Evolutionary conservation across 768 basidiomycete genomes (phyloP), one percentile per base, ranked within the genome.

Genomic region (Botryobasidium botryosum): DNA sequence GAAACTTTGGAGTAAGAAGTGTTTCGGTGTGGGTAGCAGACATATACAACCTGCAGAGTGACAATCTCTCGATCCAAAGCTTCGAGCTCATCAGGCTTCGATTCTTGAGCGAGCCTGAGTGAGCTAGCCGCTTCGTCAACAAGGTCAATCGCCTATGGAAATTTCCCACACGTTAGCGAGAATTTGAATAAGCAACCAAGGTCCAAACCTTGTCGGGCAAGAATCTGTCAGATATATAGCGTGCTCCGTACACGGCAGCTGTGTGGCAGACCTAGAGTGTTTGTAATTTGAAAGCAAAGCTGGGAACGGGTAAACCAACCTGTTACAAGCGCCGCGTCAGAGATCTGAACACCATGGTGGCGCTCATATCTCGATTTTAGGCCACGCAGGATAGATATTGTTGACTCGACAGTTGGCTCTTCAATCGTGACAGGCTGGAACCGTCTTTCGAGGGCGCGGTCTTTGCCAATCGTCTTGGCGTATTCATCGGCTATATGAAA

Each of bases 81-180:
- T 56, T 94, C 86, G 1, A 92, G 68, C 45, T 78, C 78, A 44
- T 86, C 80, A 0, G 88, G 88, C 55, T 88, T 86, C 26, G 75
- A 78, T 56, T 88, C 85, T 55, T 90, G 88, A 0, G 87, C 82
- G 3, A 94, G 73, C 0, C 86, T 75, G 4, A 96, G 66, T 0
- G 85, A 70, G 2, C 84, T 83, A 1, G 85, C 82, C 3, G 90
- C 90, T 60, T 96, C 92, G 59, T 97, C 92, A 1, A 96, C 75
- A 2, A 94, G 69, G 58, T 92, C 86, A 49, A 64, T 60, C 2
- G 58, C 58, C n/a, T n/a, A n/a, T n/a, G 27, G 8, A 8, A 31
- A 12, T n/a, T 8, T 20, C 5, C n/a, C 5, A 28, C 6, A 17
- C 3, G 5, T 1, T 3, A 45, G 18, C 12, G 24, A 26, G 1